Base-by-base conservation (phyloP, 495 filamentous ascomycete genomes). In the Achaetomiella virescens region DNA sequence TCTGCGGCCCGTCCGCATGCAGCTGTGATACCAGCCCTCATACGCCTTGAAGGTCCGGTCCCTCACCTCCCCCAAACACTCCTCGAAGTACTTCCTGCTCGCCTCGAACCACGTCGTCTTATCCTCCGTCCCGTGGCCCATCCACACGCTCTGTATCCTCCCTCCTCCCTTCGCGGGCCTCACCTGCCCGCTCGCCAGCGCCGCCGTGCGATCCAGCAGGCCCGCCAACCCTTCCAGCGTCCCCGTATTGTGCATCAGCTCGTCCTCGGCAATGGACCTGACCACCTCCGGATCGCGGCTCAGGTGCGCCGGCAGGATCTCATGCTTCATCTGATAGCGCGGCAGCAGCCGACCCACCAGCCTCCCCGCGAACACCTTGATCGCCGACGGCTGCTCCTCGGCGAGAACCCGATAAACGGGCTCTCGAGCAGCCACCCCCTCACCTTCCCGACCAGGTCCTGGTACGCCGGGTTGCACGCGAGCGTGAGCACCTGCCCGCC, bases 1-100 rank as follows among this genome's bases (percentile, higher is more conserved):
- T 88, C 70, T 27, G 77, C 67, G 54, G 83, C 74, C 67, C 67
- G 56, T 95, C 91, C 2, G 78, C 78, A 72, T 93, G 88, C 61
- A 95, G 57, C 71, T 83, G 82, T 96, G 91, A 66, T 78, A 89
- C 72, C 78, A 88, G 6, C 88, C 91, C 44, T 88, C 84, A 64
- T 92, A 96, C 8, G 72, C 61, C 74, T 78, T 83, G 61, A 91
- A 88, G 40, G 70, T 74, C 64, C 81, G 84, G 66, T 95, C 88
- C 52, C 76, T 65, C 10, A 86, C 73, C 45, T 73, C 65, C 15
- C 71, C 62, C 37, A 52, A 58, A 41, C 81, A 72, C 48, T 64
- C 46, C n/a, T 80, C 79, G 55, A 79, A 81, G 66, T 86, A 86
- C 52, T 65, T 74, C 73, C 82, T 82, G 20, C 76, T 84, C 12